Evolutionary conservation across 345 rosid species (phyloP).

Genomic region (Syzygium aqueum): DNA sequence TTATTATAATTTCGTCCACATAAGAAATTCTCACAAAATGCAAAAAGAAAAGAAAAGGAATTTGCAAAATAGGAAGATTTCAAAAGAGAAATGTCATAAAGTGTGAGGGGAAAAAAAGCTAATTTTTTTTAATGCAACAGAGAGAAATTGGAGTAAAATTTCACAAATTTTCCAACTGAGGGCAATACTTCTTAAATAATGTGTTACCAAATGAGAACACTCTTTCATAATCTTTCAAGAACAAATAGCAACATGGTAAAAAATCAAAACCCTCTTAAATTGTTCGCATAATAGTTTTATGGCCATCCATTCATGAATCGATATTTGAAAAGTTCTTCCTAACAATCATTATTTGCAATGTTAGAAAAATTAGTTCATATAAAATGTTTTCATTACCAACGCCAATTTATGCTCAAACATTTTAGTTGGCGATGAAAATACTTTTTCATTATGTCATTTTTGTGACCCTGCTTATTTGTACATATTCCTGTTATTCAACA

Average conservation of each 20-base stretch:
- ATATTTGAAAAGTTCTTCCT: not conserved
- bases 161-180: not conserved
- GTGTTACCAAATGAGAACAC: not conserved
- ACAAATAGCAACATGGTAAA: not conserved
- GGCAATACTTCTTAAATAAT: not conserved
- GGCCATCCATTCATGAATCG: not conserved
- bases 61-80: not conserved
- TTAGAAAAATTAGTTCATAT: not conserved
- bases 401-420: not conserved
- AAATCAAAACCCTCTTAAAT: not conserved
- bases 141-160: not conserved
- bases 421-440: not conserved
- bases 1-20: not conserved
- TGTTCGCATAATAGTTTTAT: not conserved
- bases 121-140: not conserved
- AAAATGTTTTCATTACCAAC: not conserved
- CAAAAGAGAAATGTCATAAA: not conserved
- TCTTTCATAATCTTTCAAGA: not conserved
- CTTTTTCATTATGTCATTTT: not conserved
- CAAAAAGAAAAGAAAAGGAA: not conserved
- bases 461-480: not conserved
- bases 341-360: not conserved
- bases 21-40: not conserved
- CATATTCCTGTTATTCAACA: not conserved
- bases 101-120: not conserved